Evolutionary conservation across 1,139 yeast genomes (phyloP), one percentile per base, ranked within the genome.

Genomic region (Zygosaccharomyces sapae): DNA sequence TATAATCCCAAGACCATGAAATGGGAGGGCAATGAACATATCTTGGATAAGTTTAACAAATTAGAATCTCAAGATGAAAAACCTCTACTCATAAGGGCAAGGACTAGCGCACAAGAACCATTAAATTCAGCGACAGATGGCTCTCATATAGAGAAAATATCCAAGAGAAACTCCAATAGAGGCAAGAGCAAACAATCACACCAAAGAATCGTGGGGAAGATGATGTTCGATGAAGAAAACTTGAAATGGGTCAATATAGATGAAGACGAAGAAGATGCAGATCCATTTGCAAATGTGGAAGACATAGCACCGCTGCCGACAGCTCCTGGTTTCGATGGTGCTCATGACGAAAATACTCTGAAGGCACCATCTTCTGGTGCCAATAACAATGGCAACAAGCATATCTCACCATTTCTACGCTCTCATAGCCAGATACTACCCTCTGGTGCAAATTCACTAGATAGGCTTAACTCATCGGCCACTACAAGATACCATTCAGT

Each of bases 1-100:
- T 80, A 72, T 55, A 79, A 80, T 55, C 73, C 79, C 1, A 64
- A 65, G n/a, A 67, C 70, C 38, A 70, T 70, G 61, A 69, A 68
- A 46, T 80, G 85, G 86, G 81, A 76, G 56, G 85, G 85, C 1
- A 79, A 80, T 57, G 82, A 79, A 44, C 74, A 74, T 36, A 80
- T 79, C 24, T 62, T 79, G 44, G 58, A 72, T 38, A 69, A 67
- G 48, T 77, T 77, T 59, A 74, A 73, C 38, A 56, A 59, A 16
- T 41, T 57, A 9, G 63, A 57, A 25, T 44, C 56, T 5, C 48
- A 48, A 22, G 58, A 58, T 33, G 54, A 51, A 31, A 56, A 54
- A 27, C 59, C 63, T 7, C 38, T 59, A 5, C 46, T 60, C 9
- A 60, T 61, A 18, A 52, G 53, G 34, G 53, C 52, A 9, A 57